Percentiles rank a stretch among this genome's conserved stretches.
Conservation (phyloP, 116 monocot genomes). For the Cymodocea nodosa region DNA sequence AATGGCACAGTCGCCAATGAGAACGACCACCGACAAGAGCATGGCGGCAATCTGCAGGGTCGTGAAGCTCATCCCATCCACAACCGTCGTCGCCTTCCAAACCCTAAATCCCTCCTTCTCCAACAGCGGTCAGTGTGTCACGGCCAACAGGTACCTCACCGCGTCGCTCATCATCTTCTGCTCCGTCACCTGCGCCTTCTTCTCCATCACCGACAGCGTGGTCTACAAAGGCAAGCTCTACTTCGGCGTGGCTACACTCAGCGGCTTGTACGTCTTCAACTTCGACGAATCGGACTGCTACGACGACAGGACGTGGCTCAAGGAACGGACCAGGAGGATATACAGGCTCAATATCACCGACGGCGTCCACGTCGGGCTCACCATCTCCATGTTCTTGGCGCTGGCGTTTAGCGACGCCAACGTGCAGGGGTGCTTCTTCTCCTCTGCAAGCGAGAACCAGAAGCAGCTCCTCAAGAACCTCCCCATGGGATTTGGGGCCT, state of each 20-base stretch:
- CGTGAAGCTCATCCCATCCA: slow-evolving; percentile 26
- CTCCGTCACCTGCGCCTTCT: slow-evolving; percentile 27
- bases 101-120: slow-evolving; percentile 36
- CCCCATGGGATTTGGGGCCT: slow-evolving; percentile 24
- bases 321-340: slow-evolving; percentile 1
- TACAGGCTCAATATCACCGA: slow-evolving; percentile 12
- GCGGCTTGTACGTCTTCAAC: slow-evolving; percentile 28
- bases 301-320: background rate
- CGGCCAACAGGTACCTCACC: slow-evolving; percentile 28
- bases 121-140: slow-evolving; percentile 31
- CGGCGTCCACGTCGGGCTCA: slow-evolving; percentile 23
- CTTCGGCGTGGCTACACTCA: slow-evolving; percentile 34
- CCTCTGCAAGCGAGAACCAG: background rate
- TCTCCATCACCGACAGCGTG: slow-evolving; percentile 48
- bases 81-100: slow-evolving; percentile 34
- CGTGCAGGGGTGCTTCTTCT: slow-evolving; percentile 34
- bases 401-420: slow-evolving; percentile 19
- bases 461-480: slow-evolving; percentile 29
- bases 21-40: background rate
- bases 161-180: slow-evolving; percentile 17
- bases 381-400: slow-evolving; percentile 17
- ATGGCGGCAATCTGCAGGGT: slow-evolving; percentile 10
- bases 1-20: background rate
- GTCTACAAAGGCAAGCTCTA: slow-evolving; percentile 33
- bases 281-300: background rate